Conservation (phyloP, 192 early-diverging fungal genomes). For the Oehlia diaphana region DNA sequence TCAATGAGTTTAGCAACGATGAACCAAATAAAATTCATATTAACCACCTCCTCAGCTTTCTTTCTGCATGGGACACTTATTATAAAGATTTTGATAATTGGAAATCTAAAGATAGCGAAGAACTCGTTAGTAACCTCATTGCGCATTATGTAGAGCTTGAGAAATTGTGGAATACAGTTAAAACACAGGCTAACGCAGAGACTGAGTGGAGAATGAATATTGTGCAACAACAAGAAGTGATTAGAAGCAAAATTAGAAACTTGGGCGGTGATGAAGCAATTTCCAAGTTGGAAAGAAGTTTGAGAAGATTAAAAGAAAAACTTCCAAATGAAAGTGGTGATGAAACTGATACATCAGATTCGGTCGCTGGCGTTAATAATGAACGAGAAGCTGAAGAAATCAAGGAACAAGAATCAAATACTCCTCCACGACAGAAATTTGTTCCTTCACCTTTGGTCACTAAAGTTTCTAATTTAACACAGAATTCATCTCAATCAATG, state of each 20-base stretch:
- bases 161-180: conserved; percentile 61
- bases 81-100: conserved; percentile 64
- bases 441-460: neutral
- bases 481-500: neutral
- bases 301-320: conserved; percentile 25
- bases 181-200: conserved; percentile 52
- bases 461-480: neutral
- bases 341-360: neutral
- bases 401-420: neutral
- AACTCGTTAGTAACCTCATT: conserved; percentile 62
- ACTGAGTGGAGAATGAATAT: conserved; percentile 58
- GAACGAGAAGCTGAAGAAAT: neutral
- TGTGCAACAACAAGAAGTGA: conserved; percentile 53
- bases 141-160: conserved; percentile 69
- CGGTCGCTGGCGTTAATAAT: conserved; percentile 9
- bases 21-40: conserved; percentile 19
- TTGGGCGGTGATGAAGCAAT: conserved; percentile 53
- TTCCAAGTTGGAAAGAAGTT: conserved; percentile 35
- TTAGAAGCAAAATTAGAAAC: conserved; percentile 42
- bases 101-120: conserved; percentile 64
- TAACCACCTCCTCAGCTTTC: conserved; percentile 36
- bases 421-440: neutral
- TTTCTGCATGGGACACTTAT: conserved; percentile 52
- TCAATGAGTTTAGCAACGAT: conserved; percentile 25
- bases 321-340: conserved; percentile 4